These are phyloP conservation scores for Triangularia verruculosa DNA, from an alignment of 2,329 filamentous ascomycete genomes.

Conservation along the genomic window DNA sequence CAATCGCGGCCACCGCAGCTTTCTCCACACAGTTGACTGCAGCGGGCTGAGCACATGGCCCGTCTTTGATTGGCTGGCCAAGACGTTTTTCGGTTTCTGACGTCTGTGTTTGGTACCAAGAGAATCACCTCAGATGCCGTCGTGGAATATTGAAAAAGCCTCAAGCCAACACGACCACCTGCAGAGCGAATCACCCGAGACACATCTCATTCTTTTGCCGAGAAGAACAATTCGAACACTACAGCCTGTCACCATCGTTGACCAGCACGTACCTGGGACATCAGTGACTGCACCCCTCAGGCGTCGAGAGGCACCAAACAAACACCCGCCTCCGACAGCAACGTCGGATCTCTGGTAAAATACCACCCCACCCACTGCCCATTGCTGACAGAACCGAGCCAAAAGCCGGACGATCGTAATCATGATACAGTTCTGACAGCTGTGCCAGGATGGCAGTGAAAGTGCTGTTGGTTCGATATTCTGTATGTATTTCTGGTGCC, in stretches of 20 bases:
- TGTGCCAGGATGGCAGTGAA: not conserved
- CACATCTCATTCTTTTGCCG: not conserved
- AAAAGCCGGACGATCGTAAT: not conserved
- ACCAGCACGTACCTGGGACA: not conserved
- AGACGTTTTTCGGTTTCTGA: not conserved
- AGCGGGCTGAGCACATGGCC: not conserved
- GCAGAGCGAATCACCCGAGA: not conserved
- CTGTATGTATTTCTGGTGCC: not conserved
- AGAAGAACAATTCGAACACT: not conserved
- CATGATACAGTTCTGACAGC: not conserved
- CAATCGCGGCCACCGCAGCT: not conserved
- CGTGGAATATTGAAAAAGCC: not conserved
- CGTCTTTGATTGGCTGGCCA: not conserved
- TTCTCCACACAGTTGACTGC: not conserved
- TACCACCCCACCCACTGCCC: not conserved
- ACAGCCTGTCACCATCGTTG: not conserved
- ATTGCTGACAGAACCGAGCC: not conserved
- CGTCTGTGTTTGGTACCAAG: not conserved
- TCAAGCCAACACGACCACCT: not conserved
- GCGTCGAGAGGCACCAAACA: not conserved
- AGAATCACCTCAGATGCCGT: not conserved
- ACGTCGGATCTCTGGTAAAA: not conserved
- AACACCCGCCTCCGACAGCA: not conserved
- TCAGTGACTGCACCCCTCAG: not conserved
- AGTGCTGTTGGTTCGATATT: not conserved